Evolutionary conservation across 2,329 filamentous ascomycete species (phyloP), one percentile per base, ranked within the genome.

Genomic region (Alternaria rosae): DNA sequence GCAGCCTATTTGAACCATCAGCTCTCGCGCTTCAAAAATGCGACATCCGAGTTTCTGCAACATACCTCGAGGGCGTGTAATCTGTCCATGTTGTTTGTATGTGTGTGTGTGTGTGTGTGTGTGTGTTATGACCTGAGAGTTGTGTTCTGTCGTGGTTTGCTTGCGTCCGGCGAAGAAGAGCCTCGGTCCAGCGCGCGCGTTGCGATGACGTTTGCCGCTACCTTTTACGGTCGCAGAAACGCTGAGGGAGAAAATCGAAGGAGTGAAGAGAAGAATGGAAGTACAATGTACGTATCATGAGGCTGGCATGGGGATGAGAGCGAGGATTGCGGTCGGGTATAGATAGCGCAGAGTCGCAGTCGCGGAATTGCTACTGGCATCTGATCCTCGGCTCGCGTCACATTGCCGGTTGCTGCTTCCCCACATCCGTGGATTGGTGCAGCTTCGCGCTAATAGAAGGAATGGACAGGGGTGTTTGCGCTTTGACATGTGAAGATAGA

Each of bases 1-100:
- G 86, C 85, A 70, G 85, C 84, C 91, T 94, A 73, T 28, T n/a
- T 2, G 5, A 30, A 12, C 3, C 3, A 4, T 73, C 26, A 72
- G 6, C 38, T 23, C 11, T 45, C 20, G n/a, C 28, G 11, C 3
- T 17, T 3, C 3, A 2, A 35, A 15, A 6, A 38, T 51, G 13
- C 20, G 8, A 20, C 5, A 17, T 25, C 13, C 13, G 1, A 32
- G 20, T 17, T 3, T 35, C 25, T 35, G 23, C 9, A 4, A 32
- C 64, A 10, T 69, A 76, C 76, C 62, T 78, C 74, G 48, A 78
- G 69, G 50, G 71, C 73, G 13, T 76, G 71, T 65, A 78, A 68
- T 41, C 70, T 66, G 48, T 78, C 76, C 76, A 78, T 78, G 53
- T 54, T 43, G 61, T 50, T 17, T 8, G 15, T 48, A 45, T 60